A percentile compares a stretch with the other conserved stretches of the same genome.
These are phyloP conservation scores for Claviceps pazoutovae DNA, from an alignment of 2,329 filamentous ascomycete genomes.

Conservation along the genomic window DNA sequence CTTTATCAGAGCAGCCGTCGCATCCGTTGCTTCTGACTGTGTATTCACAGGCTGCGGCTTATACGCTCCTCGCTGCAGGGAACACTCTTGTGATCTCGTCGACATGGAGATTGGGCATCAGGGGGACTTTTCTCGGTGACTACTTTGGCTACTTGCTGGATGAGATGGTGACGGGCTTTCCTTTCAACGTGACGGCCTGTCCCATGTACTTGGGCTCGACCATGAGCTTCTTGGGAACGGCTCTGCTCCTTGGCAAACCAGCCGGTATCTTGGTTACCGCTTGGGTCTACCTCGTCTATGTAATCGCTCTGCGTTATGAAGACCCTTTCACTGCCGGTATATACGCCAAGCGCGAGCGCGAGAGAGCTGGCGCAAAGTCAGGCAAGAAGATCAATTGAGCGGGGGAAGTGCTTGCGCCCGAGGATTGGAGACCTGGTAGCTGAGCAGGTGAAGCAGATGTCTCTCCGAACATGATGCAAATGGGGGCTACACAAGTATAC, in stretches of 20 bases:
- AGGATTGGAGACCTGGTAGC: not conserved
- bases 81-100: constrained; percentile 78
- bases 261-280: constrained; percentile 67
- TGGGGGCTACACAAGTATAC: too few species aligned
- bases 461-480: too few species aligned
- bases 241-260: constrained; percentile 73
- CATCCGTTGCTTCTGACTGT: constrained; percentile 57
- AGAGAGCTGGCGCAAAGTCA: constrained; percentile 32
- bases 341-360: constrained; percentile 69
- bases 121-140: constrained; percentile 91
- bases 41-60: constrained; percentile 48
- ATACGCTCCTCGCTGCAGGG: constrained; percentile 56
- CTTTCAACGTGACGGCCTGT: constrained; percentile 79
- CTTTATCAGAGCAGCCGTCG: constrained; percentile 60
- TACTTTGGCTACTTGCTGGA: constrained; percentile 99
- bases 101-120: constrained; percentile 86
- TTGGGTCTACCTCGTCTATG: constrained; percentile 65
- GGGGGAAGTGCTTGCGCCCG: not conserved
- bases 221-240: constrained; percentile 79
- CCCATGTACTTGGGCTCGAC: constrained; percentile 97
- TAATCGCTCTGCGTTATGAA: constrained; percentile 71
- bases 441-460: too few species aligned
- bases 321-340: constrained; percentile 91
- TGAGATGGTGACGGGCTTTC: constrained; percentile 82
- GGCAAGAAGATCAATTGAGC: constrained; percentile 39